phyloP scores from a whole-genome alignment of 108 stramenopile genomes.

The Epithemia pelagica region DNA sequence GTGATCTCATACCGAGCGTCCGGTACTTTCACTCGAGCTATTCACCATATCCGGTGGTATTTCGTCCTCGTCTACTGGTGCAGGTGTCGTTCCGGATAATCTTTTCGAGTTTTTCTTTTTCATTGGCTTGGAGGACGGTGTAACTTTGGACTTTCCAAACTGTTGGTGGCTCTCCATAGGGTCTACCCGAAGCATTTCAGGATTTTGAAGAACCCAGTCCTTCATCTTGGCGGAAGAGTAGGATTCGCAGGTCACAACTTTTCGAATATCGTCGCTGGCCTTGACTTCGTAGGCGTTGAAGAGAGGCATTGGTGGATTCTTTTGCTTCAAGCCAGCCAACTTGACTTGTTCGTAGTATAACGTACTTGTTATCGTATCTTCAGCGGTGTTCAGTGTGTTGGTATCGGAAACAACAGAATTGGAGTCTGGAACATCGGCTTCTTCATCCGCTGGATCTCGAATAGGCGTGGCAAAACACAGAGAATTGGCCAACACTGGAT shows the following conservation, averaged over 20 bases:
- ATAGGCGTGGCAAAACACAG: conserved; percentile 49
- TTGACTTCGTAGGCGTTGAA: conserved; percentile 19
- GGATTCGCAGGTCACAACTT: conserved; percentile 4
- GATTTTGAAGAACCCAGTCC: not conserved
- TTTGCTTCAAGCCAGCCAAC: conserved; percentile 31
- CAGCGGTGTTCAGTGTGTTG: conserved; percentile 19
- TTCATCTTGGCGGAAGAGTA: not conserved
- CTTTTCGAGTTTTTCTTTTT: not conserved
- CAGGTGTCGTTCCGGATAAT: not conserved
- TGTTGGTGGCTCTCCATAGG: not conserved
- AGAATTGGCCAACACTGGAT: conserved; percentile 16
- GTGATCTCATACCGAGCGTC: not conserved
- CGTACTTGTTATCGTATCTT: conserved; percentile 40
- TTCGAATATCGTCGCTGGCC: not conserved
- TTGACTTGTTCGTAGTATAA: conserved; percentile 42
- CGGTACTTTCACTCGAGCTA: conserved; percentile 1
- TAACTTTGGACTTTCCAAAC: not conserved
- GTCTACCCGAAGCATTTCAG: not conserved
- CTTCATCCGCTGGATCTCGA: conserved; percentile 11
- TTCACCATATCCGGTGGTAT: conserved; percentile 6
- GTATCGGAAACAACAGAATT: conserved; percentile 7
- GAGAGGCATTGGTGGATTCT: conserved; percentile 42
- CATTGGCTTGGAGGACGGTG: not conserved
- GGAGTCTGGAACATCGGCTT: conserved; percentile 7
- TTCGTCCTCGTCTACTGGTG: conserved; percentile 3